Evolutionary conservation across 352 stramenopile genomes (phyloP), one percentile per base, ranked within the genome.

Genomic region (Thraustotheca clavata): DNA sequence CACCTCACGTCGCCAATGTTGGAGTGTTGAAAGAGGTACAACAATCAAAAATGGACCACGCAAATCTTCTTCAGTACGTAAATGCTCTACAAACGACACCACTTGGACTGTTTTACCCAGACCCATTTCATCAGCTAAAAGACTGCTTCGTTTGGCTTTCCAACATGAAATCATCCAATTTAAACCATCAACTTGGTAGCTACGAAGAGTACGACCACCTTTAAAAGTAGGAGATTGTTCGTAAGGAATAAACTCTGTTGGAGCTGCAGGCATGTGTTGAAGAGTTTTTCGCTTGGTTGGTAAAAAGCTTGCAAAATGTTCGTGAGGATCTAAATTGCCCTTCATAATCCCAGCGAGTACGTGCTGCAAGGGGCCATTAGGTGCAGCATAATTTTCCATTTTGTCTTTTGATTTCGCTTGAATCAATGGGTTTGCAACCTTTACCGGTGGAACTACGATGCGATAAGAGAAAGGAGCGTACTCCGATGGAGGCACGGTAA

Each of bases 61-160:
- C 73, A 94, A 88, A 0, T 76, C 87, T 61, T 93, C 83, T 70
- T 93, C 83, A 2, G 82, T 85, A 35, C 76, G 80, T 66, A 94
- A 71, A 49, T 96, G 86, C 80, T 96, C 73, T 68, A 98, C 83
- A 54, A 98, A 96, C 9, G 88, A 95, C 8, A 95, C 86, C 24
- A 96, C 96, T 79, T 98, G 94, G 31, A 98, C 94, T 33, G 91
- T 98, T 70, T 98, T 98, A 16, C 88, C 89, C 26, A 97, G 76
- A 26, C 91, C 91, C 91, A 97, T 97, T 55, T 97, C 88, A 52
- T 97, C 89, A 4, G 89, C 91, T 34, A 95, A 66, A 47, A 96
- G 91, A 49, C 77, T 90, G n/a, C 82, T 93, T 31, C 86, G 83
- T 61, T 94, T 83, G 5, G 85, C 83, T 69, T 95, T 94, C 57